Percentiles rank a stretch among this genome's conserved stretches.
These are phyloP conservation scores for Ceratobasidium sp. DNA, from an alignment of 1,284 basidiomycete species.

Conservation along the genomic window DNA sequence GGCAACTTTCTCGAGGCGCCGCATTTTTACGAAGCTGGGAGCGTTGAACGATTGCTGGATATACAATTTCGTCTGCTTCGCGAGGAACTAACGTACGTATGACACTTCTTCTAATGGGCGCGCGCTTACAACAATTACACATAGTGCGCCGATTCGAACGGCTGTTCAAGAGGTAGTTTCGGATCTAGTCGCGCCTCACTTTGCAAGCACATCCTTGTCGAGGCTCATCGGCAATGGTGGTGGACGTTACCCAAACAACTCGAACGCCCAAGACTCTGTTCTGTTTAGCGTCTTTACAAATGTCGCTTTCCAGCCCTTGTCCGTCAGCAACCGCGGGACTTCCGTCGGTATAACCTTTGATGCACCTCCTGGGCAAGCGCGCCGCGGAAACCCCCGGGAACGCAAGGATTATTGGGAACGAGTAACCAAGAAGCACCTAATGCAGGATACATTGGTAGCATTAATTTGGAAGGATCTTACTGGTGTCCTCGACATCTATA, in stretches of 20 bases:
- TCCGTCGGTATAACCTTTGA: constrained; percentile 55
- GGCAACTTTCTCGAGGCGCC: constrained; percentile 63
- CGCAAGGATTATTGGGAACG: constrained; percentile 61
- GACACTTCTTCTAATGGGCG: neutral
- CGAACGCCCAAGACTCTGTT: constrained; percentile 52
- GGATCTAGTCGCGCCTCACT: constrained; percentile 50
- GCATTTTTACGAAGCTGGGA: constrained; percentile 61
- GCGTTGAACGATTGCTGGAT: constrained; percentile 67
- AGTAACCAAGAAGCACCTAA: constrained; percentile 59
- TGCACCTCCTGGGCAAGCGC: constrained; percentile 57
- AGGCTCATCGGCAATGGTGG: constrained; percentile 41
- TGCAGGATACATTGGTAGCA: constrained; percentile 63
- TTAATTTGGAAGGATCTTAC: constrained; percentile 52
- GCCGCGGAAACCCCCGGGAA: neutral
- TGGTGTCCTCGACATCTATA: constrained; percentile 50
- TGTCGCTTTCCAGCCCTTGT: constrained; percentile 53
- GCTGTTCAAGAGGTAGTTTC: constrained; percentile 57
- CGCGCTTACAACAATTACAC: neutral
- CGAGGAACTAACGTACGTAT: constrained; percentile 67
- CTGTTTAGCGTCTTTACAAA: constrained; percentile 66
- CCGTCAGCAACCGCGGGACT: constrained; percentile 56
- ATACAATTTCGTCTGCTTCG: constrained; percentile 72
- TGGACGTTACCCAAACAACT: constrained; percentile 45
- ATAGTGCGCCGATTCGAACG: constrained; percentile 53
- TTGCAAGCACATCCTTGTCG: constrained; percentile 39